Evolutionary conservation across 352 stramenopile genomes (phyloP), one percentile per base, ranked within the genome.

Genomic region (Globisporangium canariense): DNA sequence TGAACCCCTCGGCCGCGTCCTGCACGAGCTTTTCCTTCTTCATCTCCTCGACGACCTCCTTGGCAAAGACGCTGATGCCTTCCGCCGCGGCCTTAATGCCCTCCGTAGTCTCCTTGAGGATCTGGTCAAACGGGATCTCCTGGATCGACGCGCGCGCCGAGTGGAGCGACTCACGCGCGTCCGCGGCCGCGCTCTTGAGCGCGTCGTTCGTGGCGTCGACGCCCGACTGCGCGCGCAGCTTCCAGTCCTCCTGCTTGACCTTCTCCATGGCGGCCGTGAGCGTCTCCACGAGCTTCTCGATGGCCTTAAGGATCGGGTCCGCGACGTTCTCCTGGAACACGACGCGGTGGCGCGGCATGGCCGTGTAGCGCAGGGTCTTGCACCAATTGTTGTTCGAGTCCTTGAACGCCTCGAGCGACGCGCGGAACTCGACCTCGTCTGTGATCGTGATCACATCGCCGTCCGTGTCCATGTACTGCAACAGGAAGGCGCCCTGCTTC

Each of bases 401-500:
- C 64, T 79, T 66, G 60, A 91, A 88, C 30, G 89, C 73, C 41
- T 73, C 74, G 58, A 79, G 89, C 3, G 84, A 83, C 58, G 86
- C 76, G 41, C 77, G 55, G 60, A 80, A 91, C 71, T 95, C 86
- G 50, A 69, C 71, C 47, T 91, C 69, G 64, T 84, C 88, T 32
- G 69, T 77, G 69, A 95, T 77, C 58, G 82, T 93, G 20, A 92
- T 58, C 64, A 83, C 76, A 63, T 91, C 82, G 61, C 82, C 77
- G 32, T 93, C 81, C n/a, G 70, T 53, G 72, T 92, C 84, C 55
- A 77, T 92, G 80, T 93, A 95, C 74, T 95, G 83, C 53, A 95
- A 69, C 49, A 85, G 77, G 67, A 93, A 93, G 28, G 63, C 58
- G 58, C 66, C 66, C 8, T 70, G 60, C 22, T 59, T 32, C 41